phyloP scores from a whole-genome alignment of 495 filamentous ascomycete genomes.

The Haplographium delicatum region DNA sequence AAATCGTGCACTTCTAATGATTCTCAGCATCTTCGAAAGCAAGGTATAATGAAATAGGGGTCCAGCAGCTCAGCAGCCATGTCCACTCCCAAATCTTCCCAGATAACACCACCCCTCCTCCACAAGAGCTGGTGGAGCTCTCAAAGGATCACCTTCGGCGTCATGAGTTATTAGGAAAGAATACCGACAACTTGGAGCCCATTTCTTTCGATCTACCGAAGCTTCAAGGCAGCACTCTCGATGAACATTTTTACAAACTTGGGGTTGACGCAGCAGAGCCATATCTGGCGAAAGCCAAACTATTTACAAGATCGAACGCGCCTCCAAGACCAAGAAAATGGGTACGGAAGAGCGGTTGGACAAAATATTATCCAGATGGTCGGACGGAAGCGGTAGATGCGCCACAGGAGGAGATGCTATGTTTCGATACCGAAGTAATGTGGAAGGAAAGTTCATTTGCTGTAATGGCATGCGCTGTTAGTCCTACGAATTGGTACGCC shows the following conservation, averaged over 20 bases:
- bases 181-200: conserved; percentile 64
- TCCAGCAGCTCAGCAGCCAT: conserved; percentile 83
- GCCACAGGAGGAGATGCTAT: conserved; percentile 74
- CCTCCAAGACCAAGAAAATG: conserved; percentile 77
- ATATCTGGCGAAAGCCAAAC: conserved; percentile 70
- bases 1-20: background rate
- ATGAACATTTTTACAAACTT: conserved; percentile 92
- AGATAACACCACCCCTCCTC: conserved; percentile 47
- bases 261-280: conserved; percentile 85
- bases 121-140: conserved; percentile 67
- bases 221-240: conserved; percentile 74
- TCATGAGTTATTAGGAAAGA: conserved; percentile 89
- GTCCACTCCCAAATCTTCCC: conserved; percentile 81
- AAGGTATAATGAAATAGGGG: conserved; percentile 85
- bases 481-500: conserved; percentile 86
- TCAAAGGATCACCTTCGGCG: conserved; percentile 77
- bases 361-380: conserved; percentile 78
- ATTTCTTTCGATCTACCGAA: conserved; percentile 80
- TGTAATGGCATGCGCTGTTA: conserved; percentile 92
- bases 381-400: conserved; percentile 62
- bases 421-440: conserved; percentile 96
- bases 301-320: conserved; percentile 58
- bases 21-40: conserved; percentile 28
- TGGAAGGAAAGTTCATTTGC: conserved; percentile 88
- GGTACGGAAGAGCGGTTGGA: conserved; percentile 83